phyloP scores from a whole-genome alignment of 208 protist genomes.

The Leishmania tropica region DNA sequence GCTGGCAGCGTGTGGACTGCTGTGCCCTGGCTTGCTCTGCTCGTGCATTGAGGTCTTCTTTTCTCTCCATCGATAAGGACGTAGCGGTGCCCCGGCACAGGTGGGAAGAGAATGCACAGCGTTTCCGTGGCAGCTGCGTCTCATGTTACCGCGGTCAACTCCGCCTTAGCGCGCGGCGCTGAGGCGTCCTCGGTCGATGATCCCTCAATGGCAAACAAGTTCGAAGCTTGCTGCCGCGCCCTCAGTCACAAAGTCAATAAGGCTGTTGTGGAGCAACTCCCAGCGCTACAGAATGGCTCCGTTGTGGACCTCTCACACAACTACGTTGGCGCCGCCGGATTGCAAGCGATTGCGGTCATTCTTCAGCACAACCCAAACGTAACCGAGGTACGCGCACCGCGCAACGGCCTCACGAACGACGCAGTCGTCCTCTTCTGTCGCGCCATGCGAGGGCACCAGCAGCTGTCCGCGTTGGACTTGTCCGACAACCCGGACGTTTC shows the following conservation, averaged over 20 bases:
- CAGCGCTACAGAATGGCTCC: conserved; percentile 36
- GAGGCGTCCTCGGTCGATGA: background rate
- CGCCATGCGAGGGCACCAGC: conserved; percentile 54
- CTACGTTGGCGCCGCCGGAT: conserved; percentile 72
- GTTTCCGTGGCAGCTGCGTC: background rate
- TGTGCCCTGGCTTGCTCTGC: background rate
- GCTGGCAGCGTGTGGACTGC: background rate
- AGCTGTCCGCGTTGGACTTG: conserved; percentile 64
- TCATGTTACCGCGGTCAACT: background rate
- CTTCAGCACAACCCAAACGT: conserved; percentile 66
- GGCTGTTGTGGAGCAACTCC: conserved; percentile 38
- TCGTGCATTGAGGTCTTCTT: background rate
- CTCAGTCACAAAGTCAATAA: conserved; percentile 72
- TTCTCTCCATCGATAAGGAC: background rate
- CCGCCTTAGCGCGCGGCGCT: background rate
- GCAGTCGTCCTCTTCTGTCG: conserved; percentile 82
- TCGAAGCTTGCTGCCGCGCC: conserved; percentile 61
- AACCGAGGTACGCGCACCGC: conserved; percentile 43
- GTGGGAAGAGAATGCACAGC: background rate
- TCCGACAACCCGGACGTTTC: conserved; percentile 71
- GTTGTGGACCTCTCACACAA: conserved; percentile 70
- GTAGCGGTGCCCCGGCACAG: background rate
- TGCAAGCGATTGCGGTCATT: conserved; percentile 77
- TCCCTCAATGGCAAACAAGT: conserved; percentile 15
- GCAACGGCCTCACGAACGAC: conserved; percentile 84